Evolutionary conservation across 2,329 filamentous ascomycete species (phyloP).

Genomic region (Botrytis fragariae): DNA sequence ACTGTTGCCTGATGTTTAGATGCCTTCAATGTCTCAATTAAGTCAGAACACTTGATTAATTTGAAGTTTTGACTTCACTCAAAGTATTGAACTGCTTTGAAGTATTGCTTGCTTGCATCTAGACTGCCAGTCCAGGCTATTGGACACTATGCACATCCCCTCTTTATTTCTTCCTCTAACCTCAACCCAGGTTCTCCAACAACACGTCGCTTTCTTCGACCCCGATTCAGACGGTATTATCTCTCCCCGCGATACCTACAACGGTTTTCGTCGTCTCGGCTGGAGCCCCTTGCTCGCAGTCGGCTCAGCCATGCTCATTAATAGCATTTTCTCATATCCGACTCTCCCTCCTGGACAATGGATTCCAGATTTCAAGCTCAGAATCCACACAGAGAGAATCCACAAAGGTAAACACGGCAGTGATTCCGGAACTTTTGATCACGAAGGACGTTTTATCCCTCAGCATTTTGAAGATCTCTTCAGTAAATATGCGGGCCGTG

Average conservation of each 20-base stretch:
- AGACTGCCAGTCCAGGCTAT: neutral
- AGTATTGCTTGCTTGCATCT: neutral
- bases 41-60: neutral
- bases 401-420: constrained; percentile 46
- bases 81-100: neutral
- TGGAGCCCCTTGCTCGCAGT: constrained; percentile 46
- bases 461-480: constrained; percentile 53
- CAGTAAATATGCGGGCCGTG: constrained; percentile 44
- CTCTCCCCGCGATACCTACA: constrained; percentile 51
- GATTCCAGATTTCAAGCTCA: constrained; percentile 44
- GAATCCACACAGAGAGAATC: constrained; percentile 38
- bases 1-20: neutral
- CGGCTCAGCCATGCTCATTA: constrained; percentile 48
- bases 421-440: constrained; percentile 48
- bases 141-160: neutral
- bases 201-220: constrained; percentile 54
- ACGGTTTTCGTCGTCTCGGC: constrained; percentile 46
- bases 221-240: constrained; percentile 51
- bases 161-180: neutral
- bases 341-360: constrained; percentile 40
- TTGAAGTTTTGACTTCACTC: neutral
- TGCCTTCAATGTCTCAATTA: neutral
- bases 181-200: constrained; percentile 45
- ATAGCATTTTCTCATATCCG: constrained; percentile 50
- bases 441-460: constrained; percentile 48